Evolutionary conservation across 2,329 filamentous ascomycete species (phyloP).

Genomic region (Hypoxylon rubiginosum): DNA sequence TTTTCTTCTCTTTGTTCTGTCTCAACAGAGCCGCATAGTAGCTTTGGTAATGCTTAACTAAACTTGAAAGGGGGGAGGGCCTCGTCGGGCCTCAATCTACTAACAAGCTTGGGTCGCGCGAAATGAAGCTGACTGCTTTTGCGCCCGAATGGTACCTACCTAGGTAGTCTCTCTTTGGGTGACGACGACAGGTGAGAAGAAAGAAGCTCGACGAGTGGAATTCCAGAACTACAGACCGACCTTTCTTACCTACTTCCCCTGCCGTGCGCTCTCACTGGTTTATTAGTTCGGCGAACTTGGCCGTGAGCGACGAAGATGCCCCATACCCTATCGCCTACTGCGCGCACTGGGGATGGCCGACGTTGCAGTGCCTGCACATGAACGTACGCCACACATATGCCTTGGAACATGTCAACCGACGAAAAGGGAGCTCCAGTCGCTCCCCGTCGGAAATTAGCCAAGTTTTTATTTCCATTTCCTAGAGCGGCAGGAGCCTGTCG

Average conservation of each 20-base stretch:
- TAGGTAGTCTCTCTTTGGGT: slow-evolving; percentile 1
- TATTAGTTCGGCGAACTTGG: slow-evolving; percentile 11
- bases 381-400: slow-evolving; percentile 32
- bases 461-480: slow-evolving; percentile 1
- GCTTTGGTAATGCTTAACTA: slow-evolving; percentile 8
- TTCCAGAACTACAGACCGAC: slow-evolving; percentile 33
- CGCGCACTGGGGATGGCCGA: slow-evolving; percentile 30
- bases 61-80: slow-evolving; percentile 9
- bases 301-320: background rate
- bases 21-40: slow-evolving; percentile 33
- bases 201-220: slow-evolving; percentile 17
- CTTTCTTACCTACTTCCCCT: slow-evolving; percentile 24
- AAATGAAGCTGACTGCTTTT: slow-evolving; percentile 1
- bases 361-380: slow-evolving; percentile 32
- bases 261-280: slow-evolving; percentile 11
- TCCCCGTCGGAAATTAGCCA: slow-evolving; percentile 33
- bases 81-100: slow-evolving; percentile 28
- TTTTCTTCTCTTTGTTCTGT: background rate
- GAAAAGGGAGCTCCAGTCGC: slow-evolving; percentile 18
- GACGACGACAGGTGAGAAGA: background rate
- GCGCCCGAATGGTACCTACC: slow-evolving; percentile 11
- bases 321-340: background rate
- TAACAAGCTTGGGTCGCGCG: background rate
- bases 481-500: slow-evolving; percentile 1
- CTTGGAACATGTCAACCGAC: slow-evolving; percentile 1